A percentile compares a stretch with the other conserved stretches of the same genome.
These are phyloP conservation scores for Rhamnella rubrinervis DNA, from an alignment of 331 rosid genomes.

Conservation along the genomic window DNA sequence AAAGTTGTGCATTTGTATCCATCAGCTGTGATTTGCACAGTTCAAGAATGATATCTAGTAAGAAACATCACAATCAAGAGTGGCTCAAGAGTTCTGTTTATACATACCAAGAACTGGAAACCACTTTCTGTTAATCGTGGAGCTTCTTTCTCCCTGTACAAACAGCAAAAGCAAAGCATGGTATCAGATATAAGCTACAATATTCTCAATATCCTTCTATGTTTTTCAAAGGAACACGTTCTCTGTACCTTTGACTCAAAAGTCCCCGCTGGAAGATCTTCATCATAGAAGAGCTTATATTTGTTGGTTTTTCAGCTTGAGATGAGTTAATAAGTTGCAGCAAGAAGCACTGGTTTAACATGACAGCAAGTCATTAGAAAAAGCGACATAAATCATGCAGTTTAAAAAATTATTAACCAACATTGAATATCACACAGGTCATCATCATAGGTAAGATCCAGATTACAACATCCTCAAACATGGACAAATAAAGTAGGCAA, in stretches of 20 bases:
- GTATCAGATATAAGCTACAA: constrained; percentile 24
- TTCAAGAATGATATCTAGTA: constrained; percentile 31
- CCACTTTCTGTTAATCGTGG: constrained; percentile 91
- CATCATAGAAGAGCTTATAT: constrained; percentile 80
- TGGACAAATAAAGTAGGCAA: constrained; percentile 16
- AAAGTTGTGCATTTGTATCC: constrained; percentile 95
- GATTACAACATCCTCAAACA: constrained; percentile 11
- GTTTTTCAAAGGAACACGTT: background rate
- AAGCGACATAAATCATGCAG: constrained; percentile 25
- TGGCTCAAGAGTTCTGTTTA: constrained; percentile 24
- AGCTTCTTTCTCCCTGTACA: constrained; percentile 77
- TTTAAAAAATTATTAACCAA: constrained; percentile 3
- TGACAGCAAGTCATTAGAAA: constrained; percentile 40
- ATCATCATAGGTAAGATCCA: constrained; percentile 9
- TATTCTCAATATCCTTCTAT: constrained; percentile 6
- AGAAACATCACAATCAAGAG: constrained; percentile 20
- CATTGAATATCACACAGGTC: constrained; percentile 13
- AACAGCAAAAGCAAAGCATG: constrained; percentile 15
- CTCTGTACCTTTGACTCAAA: constrained; percentile 68
- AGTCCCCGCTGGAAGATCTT: constrained; percentile 88
- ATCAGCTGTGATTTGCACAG: constrained; percentile 62
- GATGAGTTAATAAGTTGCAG: constrained; percentile 86
- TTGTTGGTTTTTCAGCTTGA: constrained; percentile 74
- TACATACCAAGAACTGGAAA: constrained; percentile 95
- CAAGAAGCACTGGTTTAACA: constrained; percentile 78